Evolutionary conservation across 345 rosid species (phyloP).

Genomic region (Isatis tinctoria): DNA sequence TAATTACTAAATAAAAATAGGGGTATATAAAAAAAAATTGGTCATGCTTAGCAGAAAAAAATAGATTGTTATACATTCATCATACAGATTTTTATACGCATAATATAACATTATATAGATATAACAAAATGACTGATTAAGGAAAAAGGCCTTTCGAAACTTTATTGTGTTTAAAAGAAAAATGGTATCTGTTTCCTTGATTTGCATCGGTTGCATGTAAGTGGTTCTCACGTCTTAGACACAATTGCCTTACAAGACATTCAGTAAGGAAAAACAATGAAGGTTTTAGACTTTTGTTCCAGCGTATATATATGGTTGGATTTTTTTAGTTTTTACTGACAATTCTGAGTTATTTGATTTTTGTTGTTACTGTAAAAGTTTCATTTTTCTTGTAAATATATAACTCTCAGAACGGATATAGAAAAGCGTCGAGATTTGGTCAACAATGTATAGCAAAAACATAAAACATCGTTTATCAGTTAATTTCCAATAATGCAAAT

Average conservation of each 20-base stretch:
- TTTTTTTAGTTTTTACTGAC: background rate
- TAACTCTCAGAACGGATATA: background rate
- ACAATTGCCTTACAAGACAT: background rate
- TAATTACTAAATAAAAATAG: too few species aligned
- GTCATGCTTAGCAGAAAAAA: too few species aligned
- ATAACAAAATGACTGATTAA: background rate
- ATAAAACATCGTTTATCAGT: background rate
- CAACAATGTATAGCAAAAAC: background rate
- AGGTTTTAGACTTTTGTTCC: background rate
- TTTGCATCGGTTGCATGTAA: background rate
- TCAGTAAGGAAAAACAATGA: background rate
- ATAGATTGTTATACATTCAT: too few species aligned
- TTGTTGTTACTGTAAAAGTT: background rate
- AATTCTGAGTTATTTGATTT: background rate
- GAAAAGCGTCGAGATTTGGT: background rate
- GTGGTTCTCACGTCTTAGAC: slow-evolving; percentile 3
- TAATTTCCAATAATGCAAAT: background rate
- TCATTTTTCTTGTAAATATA: background rate
- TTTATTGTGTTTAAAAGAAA: too few species aligned
- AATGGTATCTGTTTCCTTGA: background rate
- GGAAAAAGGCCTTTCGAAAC: too few species aligned
- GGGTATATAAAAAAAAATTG: too few species aligned
- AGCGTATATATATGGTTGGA: background rate
- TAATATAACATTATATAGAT: too few species aligned
- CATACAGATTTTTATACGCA: too few species aligned